Evolutionary conservation across 345 rosid species (phyloP).

Genomic region (Ceriops zippeliana): DNA sequence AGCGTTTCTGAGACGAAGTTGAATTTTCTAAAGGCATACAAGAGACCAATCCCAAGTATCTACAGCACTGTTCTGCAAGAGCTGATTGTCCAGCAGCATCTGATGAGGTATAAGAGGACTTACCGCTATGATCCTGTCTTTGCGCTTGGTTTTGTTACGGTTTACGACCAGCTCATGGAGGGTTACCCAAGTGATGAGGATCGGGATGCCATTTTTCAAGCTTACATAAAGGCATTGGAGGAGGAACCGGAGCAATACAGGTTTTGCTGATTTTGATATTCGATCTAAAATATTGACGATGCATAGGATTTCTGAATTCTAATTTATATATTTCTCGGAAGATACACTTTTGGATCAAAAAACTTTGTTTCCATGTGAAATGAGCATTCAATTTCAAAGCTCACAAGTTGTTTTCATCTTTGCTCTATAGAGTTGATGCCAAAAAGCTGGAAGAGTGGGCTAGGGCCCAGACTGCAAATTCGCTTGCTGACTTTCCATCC

Average conservation of each 20-base stretch:
- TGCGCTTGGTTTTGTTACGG: conserved; percentile 95
- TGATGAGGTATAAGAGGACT: conserved; percentile 82
- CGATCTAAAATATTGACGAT: not conserved
- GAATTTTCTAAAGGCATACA: conserved; percentile 73
- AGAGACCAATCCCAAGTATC: conserved; percentile 87
- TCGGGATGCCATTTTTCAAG: conserved; percentile 77
- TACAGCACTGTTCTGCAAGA: conserved; percentile 86
- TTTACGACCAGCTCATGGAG: conserved; percentile 95
- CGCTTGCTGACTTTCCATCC: conserved; percentile 66
- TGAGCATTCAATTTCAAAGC: too few species aligned
- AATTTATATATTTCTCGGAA: not conserved
- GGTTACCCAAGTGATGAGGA: conserved; percentile 94
- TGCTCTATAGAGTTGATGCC: conserved; percentile 60
- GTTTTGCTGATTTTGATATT: conserved; percentile 29
- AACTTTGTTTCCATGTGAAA: too few species aligned
- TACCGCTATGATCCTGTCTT: conserved; percentile 81
- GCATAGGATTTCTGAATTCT: not conserved
- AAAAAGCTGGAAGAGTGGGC: conserved; percentile 96
- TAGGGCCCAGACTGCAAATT: conserved; percentile 53
- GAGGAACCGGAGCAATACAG: conserved; percentile 94
- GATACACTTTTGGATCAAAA: too few species aligned
- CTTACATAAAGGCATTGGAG: conserved; percentile 68
- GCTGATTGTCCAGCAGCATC: conserved; percentile 91
- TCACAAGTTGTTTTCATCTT: too few species aligned
- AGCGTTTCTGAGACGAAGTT: conserved; percentile 86